Evolutionary conservation across 208 protist species (phyloP).

Genomic region (Jaenimonas drosophilae): DNA sequence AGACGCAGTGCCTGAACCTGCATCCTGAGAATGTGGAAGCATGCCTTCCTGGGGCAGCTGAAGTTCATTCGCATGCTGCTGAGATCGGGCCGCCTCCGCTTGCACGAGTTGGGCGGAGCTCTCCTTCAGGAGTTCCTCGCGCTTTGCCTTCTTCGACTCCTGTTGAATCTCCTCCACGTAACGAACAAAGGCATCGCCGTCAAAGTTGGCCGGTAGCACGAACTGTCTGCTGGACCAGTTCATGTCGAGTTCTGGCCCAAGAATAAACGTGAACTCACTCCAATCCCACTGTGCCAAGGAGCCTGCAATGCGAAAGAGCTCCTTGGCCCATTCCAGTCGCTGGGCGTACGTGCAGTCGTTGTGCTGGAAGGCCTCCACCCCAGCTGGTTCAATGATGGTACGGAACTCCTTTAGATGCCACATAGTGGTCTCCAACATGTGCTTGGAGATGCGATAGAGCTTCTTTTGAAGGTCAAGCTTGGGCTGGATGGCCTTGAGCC

Average conservation of each 20-base stretch:
- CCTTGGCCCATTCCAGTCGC: constrained; percentile 80
- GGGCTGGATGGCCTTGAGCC: constrained; percentile 52
- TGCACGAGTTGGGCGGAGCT: constrained; percentile 37
- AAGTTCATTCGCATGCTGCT: constrained; percentile 41
- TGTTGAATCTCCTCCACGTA: constrained; percentile 84
- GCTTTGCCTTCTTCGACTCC: constrained; percentile 47
- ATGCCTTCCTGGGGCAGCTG: constrained; percentile 14
- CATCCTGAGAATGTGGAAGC: neutral
- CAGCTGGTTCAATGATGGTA: constrained; percentile 59
- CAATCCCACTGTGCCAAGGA: constrained; percentile 83
- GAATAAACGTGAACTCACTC: constrained; percentile 80
- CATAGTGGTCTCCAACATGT: constrained; percentile 86
- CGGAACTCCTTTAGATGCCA: constrained; percentile 86
- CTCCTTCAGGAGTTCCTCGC: constrained; percentile 40
- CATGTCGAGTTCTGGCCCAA: constrained; percentile 69
- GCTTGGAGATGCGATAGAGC: constrained; percentile 76
- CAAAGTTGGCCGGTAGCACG: constrained; percentile 78
- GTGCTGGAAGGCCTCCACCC: constrained; percentile 72
- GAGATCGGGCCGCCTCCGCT: constrained; percentile 28
- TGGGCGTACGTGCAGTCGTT: constrained; percentile 89
- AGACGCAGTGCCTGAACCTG: neutral
- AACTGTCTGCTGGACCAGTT: constrained; percentile 64
- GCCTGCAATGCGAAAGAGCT: constrained; percentile 73
- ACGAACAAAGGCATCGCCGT: constrained; percentile 75
- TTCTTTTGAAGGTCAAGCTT: constrained; percentile 73